Evolutionary conservation across 2,329 filamentous ascomycete genomes (phyloP).

Genomic region (Penicillium frequentans): DNA sequence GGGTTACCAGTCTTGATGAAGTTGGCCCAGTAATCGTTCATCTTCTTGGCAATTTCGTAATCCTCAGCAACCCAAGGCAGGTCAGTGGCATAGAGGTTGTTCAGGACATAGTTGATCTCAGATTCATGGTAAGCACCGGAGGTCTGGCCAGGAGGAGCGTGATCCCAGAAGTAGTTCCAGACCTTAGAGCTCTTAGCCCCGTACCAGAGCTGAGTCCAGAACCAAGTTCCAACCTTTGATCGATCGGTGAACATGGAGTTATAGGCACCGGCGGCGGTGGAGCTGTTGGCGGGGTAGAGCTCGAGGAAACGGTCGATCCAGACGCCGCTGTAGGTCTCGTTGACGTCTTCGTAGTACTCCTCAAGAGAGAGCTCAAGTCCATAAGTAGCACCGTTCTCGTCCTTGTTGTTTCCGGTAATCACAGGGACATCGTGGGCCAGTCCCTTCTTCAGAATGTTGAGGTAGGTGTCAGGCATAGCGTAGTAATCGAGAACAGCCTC

Average conservation of each 20-base stretch:
- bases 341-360: background rate
- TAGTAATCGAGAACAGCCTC: background rate
- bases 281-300: background rate
- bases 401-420: background rate
- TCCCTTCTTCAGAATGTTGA: background rate
- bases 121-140: background rate
- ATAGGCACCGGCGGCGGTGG: background rate
- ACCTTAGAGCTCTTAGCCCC: background rate
- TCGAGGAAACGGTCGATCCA: background rate
- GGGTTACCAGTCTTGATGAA: background rate
- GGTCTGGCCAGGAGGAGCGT: background rate
- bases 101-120: background rate
- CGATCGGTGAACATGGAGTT: background rate
- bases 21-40: background rate
- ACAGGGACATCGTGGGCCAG: background rate
- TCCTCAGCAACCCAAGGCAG: background rate
- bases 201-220: background rate
- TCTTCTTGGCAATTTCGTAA: background rate
- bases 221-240: background rate
- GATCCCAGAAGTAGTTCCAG: background rate
- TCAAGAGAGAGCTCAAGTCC: background rate
- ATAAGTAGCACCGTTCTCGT: background rate
- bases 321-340: background rate
- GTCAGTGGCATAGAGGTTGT: background rate
- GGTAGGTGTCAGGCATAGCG: background rate